Base-by-base conservation (phyloP, 228 moss, liverwort and hornwort genomes). In the Sphagnum magellanicum region DNA sequence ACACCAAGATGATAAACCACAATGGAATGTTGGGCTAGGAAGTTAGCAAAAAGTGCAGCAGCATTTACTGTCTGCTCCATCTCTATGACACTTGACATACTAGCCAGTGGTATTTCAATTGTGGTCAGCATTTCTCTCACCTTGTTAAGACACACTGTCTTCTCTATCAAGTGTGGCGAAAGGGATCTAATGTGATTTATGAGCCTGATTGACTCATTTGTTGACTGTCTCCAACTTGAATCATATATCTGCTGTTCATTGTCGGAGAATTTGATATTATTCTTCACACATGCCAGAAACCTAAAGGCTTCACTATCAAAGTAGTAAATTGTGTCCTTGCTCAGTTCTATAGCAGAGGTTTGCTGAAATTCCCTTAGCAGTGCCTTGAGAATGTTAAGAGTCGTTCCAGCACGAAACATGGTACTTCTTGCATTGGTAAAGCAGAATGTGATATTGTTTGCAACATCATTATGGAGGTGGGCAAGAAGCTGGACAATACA, bases 401-500 rank as follows among this genome's bases (percentile, higher is more conserved):
- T 73, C 5, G 32, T 7, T 48, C 67, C 46, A 6, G 10, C 10
- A 60, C 60, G 73, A 60, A 16, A 73, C 50, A 67, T 46, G 1
- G 73, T 73, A 32, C 60, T 60, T 52, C 73, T 73, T 2, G 73
- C n/a, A 49, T 73, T 61, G 11, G 73, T 73, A 46, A 73, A 66
- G 67, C 67, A 67, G 67, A 73, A 73, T 50, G 61, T 49, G 12
- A 73, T 73, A 10, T 67, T 73, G 59, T 16, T 52, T 1, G 67
- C 1, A 46, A 67, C 67, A 60, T 67, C 67, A 47, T 60, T 73
- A 67, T 67, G 66, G 52, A 66, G 73, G 14, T 67, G 66, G 8
- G 60, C 49, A 60, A 73, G 60, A 50, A 73, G 51, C 60, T 73
- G 3, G 3, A 32, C 32, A 3, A 59, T 59, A 59, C 59, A 59